phyloP scores from a whole-genome alignment of 1,284 basidiomycete genomes.

The Ustilago shanxiensis region DNA sequence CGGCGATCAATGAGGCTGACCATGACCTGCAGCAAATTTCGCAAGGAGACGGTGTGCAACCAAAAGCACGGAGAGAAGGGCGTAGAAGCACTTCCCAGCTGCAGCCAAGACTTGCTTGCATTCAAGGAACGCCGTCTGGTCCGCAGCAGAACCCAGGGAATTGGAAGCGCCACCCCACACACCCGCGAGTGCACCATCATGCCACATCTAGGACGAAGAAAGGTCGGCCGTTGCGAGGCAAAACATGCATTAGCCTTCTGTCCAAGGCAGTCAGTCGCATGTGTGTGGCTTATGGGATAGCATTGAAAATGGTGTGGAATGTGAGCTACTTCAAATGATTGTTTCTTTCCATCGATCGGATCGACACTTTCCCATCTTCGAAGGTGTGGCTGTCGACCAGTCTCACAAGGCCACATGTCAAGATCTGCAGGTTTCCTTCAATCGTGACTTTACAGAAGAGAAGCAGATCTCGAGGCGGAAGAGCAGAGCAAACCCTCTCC shows the following conservation, averaged over 20 bases:
- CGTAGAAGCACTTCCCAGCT: conserved; percentile 3
- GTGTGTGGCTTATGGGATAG: neutral
- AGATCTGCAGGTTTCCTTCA: conserved; percentile 19
- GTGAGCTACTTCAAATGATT: conserved; percentile 22
- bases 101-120: conserved; percentile 15
- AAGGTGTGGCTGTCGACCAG: neutral
- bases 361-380: neutral
- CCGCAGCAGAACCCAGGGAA: neutral
- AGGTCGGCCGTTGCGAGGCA: neutral
- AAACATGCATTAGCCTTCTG: neutral
- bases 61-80: neutral
- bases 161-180: no score
- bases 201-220: no score
- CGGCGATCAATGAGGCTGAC: conserved; percentile 8
- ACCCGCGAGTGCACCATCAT: no score
- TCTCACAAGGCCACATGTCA: conserved; percentile 22
- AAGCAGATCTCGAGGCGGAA: neutral
- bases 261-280: neutral
- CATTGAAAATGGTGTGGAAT: conserved; percentile 20
- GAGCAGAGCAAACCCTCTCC: neutral
- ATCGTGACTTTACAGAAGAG: neutral
- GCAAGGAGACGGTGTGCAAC: neutral
- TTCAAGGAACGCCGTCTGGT: conserved; percentile 1
- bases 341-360: conserved; percentile 5
- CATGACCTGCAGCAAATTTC: neutral